Evolutionary conservation across 2,329 filamentous ascomycete species (phyloP).

Genomic region (Coniosporium tulheliwenetii): DNA sequence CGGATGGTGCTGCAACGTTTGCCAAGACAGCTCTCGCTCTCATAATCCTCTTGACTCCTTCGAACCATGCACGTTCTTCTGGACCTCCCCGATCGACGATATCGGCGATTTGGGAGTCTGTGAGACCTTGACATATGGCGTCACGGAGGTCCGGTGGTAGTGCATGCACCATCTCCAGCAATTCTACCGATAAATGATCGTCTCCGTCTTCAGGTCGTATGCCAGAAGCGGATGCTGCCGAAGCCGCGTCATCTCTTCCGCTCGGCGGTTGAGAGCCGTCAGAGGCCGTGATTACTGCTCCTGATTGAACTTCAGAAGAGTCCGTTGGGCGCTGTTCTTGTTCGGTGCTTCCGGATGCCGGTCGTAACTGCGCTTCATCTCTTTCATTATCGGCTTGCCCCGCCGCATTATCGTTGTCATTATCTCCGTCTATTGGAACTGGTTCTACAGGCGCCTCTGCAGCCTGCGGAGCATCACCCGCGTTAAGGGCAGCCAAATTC

Average conservation of each 20-base stretch:
- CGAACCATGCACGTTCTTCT: too few relatives aligned
- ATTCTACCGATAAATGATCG: too few relatives aligned
- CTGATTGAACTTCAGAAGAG: neutral
- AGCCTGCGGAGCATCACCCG: constrained; percentile 11
- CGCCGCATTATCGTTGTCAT: constrained; percentile 4
- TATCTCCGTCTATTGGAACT: constrained; percentile 7
- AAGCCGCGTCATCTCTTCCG: neutral
- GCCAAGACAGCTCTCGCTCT: too few relatives aligned
- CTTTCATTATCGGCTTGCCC: constrained; percentile 5
- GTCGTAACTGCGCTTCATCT: constrained; percentile 5
- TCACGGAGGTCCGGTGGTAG: too few relatives aligned
- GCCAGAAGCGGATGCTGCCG: too few relatives aligned
- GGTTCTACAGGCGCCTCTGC: constrained; percentile 2
- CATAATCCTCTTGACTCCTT: too few relatives aligned
- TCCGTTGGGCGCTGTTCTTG: neutral
- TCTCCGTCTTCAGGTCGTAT: too few relatives aligned
- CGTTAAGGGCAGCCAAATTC: constrained; percentile 45
- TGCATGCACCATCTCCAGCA: too few relatives aligned
- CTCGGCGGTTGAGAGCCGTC: neutral
- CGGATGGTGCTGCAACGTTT: too few relatives aligned
- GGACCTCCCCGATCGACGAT: too few relatives aligned
- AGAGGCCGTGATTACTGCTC: neutral
- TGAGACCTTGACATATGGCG: too few relatives aligned
- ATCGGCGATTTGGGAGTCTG: too few relatives aligned
- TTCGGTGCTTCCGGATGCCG: neutral